Evolutionary conservation across 257 asterid genomes (phyloP), one percentile per base, ranked within the genome.

Genomic region (Solanum habrochaites): DNA sequence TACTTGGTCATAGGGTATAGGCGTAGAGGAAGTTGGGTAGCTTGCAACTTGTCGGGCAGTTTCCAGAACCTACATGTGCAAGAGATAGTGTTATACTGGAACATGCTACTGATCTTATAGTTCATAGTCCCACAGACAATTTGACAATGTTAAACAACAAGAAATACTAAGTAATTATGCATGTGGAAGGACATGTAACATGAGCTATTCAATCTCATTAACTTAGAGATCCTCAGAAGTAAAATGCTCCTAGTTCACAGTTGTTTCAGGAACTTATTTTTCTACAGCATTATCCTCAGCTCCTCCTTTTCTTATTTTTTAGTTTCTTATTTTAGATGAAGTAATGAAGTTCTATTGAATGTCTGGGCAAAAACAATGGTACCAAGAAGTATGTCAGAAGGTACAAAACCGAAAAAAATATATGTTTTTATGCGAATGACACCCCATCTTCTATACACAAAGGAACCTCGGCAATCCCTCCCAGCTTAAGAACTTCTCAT

Each of bases 31-130:
- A 86, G 87, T 86, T 35, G 94, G 93, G 77, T 85, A 75, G 88
- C 91, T 90, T 86, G 92, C 93, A 83, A 92, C 94, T 86, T 92
- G 92, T 49, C 74, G 90, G 7, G 94, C 93, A 82, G 92, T 92
- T 85, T 92, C 94, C 85, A 89, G 74, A 66, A 90, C 94, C 93
- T 92, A 86, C 29, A 73, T 15, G 64, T 43, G 67, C 47, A 70
- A 45, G 37, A 71, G 45, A 56, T 56, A 15, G 23, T 85, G 83
- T 84, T 11, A 49, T 32, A 66, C 72, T 39, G 71, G 85, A 45
- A 29, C 43, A 80, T 47, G 85, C 42, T 78, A 42, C 29, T 60
- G 69, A 72, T 73, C 69, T 35, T 86, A 47, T 49, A 49, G 71
- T 45, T 73, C 42, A 13, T 60, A 45, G 85, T 29, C 67, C 60